Conservation (phyloP, 352 stramenopile species). For the Phytophthora sp. region DNA sequence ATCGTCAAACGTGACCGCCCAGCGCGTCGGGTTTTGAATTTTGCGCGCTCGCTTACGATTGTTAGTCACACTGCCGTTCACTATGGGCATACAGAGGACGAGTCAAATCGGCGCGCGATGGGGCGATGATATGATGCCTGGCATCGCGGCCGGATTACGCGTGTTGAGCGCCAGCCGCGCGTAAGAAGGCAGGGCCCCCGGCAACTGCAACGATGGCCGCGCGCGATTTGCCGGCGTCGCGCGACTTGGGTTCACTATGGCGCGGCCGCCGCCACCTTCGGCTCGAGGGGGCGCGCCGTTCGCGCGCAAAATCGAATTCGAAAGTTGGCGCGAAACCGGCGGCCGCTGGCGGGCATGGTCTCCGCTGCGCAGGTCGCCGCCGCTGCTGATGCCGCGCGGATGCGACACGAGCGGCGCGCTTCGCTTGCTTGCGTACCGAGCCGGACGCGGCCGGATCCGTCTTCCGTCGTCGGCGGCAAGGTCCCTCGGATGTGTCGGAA, state of each 20-base stretch:
- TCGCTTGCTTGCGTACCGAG: constrained; percentile 18
- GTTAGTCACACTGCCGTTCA: too few relatives aligned
- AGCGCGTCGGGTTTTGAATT: neutral
- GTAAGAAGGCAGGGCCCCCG: too few relatives aligned
- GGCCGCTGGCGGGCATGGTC: neutral
- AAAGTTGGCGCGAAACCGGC: constrained; percentile 6
- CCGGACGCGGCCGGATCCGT: constrained; percentile 17
- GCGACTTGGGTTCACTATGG: constrained; percentile 21
- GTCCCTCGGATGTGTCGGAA: constrained; percentile 43
- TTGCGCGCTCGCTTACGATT: neutral
- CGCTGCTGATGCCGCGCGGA: neutral
- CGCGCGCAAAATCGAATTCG: constrained; percentile 4
- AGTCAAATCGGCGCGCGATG: neutral
- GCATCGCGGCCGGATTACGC: constrained; percentile 20
- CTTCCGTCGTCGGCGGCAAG: constrained; percentile 19
- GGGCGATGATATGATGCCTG: constrained; percentile 22
- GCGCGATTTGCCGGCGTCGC: constrained; percentile 20
- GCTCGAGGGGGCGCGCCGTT: neutral
- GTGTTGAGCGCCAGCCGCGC: constrained; percentile 2
- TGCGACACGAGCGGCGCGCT: constrained; percentile 9
- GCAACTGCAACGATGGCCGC: constrained; percentile 26
- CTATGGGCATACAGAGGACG: too few relatives aligned
- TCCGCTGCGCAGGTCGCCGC: constrained; percentile 2
- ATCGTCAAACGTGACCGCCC: too few relatives aligned
- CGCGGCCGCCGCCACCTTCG: neutral